phyloP scores from a whole-genome alignment of 2,329 filamentous ascomycete genomes.

The Alternaria triticimaculans region DNA sequence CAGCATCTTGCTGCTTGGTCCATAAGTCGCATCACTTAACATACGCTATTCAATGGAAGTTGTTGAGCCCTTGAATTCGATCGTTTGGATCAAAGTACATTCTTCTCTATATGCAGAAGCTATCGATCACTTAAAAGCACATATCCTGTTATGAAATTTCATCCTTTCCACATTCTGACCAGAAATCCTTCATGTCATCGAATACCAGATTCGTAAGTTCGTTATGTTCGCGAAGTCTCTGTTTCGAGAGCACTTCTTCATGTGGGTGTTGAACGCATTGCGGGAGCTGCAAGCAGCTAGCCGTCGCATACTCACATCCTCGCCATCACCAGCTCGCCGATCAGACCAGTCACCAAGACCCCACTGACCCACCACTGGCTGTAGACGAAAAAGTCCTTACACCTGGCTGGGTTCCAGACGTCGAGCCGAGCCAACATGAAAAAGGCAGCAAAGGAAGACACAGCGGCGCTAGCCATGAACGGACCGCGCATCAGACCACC shows the following conservation, averaged over 20 bases:
- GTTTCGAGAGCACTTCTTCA: not conserved
- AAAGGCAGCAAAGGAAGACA: conserved; percentile 2
- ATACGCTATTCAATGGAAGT: not conserved
- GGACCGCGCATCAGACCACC: not conserved
- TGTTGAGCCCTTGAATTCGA: not conserved
- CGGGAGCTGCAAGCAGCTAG: not conserved
- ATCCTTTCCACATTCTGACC: not conserved
- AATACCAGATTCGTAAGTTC: not conserved
- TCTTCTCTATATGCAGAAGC: not conserved
- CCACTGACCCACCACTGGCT: conserved; percentile 10
- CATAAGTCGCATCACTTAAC: not conserved
- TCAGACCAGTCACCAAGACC: not conserved
- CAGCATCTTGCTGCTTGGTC: not conserved
- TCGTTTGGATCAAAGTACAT: not conserved
- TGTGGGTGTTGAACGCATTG: not conserved
- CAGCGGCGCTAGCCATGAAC: not conserved
- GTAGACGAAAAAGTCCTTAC: conserved; percentile 6
- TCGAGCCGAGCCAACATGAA: not conserved
- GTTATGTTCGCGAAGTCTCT: not conserved
- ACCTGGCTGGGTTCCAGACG: not conserved
- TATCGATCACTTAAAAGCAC: not conserved
- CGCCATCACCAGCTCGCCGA: conserved; percentile 3
- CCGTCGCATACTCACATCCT: not conserved
- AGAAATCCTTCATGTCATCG: not conserved
- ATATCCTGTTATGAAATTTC: not conserved